Base-by-base conservation (phyloP, 164 flowering plant genomes). In the Magnolia kwangsiensis region DNA sequence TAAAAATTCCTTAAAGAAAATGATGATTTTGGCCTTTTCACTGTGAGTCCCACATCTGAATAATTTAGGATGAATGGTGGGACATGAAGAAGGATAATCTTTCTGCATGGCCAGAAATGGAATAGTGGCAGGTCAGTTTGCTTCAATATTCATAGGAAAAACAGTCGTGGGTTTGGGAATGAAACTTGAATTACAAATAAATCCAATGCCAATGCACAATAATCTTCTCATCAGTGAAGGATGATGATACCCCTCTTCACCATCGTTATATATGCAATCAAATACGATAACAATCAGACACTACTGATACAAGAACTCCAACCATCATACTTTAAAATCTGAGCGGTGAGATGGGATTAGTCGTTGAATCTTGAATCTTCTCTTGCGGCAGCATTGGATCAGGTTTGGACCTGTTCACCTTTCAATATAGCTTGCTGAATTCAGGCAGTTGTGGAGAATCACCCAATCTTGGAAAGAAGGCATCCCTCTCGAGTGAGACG, bases 361-460 rank as follows among this genome's bases (percentile, higher is more conserved):
- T 55, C 4, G 61, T 27, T 2, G 29, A 27, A 11, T 55, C 61
- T 51, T 51, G 18, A 2, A 55, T 55, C 61, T 2, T 21, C 24
- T 21, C 10, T 64, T 64, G 21, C 2, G 0, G 21, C 24, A 7
- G 24, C 67, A 0, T 64, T 64, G 67, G 24, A 11, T 59, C 9
- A 20, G 4, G 9, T 1, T 20, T 64, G 21, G 67, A 21, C 24
- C 63, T 13, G 10, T 64, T 20, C n/a, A 23, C 3, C 24, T 64
- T n/a, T 87, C 82, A 93, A 73, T 84, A 94, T 72, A 90, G 63
- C 84, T 94, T 94, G 88, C 83, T 90, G 74, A 87, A 84, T 59
- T 83, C 88, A 4, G 91, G 72, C 51, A 85, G 83, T 19, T 85
- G 87, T 0, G 86, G 71, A 51, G 89, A 86, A 13, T 92, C 96